Conservation (phyloP, 805 yeast species). For the Candida hispaniensis region DNA sequence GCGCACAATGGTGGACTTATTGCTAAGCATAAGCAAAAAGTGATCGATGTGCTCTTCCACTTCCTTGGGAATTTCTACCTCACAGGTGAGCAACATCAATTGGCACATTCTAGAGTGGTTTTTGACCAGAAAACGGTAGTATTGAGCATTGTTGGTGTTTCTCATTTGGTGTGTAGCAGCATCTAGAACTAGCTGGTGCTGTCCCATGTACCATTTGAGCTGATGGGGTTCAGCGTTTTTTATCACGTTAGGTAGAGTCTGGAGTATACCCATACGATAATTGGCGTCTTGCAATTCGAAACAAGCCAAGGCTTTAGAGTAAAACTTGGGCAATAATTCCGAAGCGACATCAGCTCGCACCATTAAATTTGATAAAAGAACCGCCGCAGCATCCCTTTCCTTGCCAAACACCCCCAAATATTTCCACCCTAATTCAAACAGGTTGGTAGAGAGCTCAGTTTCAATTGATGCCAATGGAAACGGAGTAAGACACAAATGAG, state of each 20-base stretch:
- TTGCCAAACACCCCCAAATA: conserved; percentile 41
- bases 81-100: conserved; percentile 1
- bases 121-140: conserved; percentile 7
- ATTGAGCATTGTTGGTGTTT: too few relatives aligned
- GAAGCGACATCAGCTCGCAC: conserved; percentile 37
- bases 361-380: conserved; percentile 43
- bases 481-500: conserved; percentile 61
- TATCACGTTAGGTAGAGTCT: conserved; percentile 26
- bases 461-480: conserved; percentile 44
- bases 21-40: conserved; percentile 1
- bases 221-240: conserved; percentile 3
- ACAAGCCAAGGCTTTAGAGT: conserved; percentile 1
- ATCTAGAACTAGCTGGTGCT: conserved; percentile 9
- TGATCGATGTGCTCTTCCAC: conserved; percentile 5
- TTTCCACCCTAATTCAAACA: conserved; percentile 31
- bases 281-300: neutral
- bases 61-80: conserved; percentile 4
- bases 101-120: conserved; percentile 3
- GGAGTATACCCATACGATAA: conserved; percentile 28
- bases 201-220: conserved; percentile 14
- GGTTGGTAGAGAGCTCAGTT: conserved; percentile 24
- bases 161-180: conserved; percentile 7
- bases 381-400: conserved; percentile 44
- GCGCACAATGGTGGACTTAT: conserved; percentile 33
- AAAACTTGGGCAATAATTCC: conserved; percentile 28